These are phyloP conservation scores for Moricandia moricandioides DNA, from an alignment of 345 rosid genomes.

Conservation along the genomic window DNA sequence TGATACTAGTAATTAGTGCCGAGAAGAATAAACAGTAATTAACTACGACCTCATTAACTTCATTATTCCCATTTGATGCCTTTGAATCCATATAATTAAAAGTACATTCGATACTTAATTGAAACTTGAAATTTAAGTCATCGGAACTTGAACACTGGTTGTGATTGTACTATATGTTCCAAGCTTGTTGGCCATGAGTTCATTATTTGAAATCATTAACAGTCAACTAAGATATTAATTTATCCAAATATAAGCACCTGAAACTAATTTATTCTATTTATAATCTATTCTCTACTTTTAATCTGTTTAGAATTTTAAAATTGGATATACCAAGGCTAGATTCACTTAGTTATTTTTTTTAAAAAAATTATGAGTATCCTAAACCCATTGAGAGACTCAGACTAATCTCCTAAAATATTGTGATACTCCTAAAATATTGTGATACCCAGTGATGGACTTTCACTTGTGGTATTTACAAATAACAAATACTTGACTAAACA, in stretches of 20 bases:
- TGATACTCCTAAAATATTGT: no score
- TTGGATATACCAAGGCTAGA: no score
- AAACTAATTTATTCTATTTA: background rate
- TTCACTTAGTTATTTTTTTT: no score
- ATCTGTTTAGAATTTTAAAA: no score
- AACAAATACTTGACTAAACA: no score
- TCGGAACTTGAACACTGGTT: slow-evolving; percentile 37
- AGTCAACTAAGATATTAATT: background rate
- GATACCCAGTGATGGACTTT: no score
- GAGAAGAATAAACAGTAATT: no score
- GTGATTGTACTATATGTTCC: slow-evolving; percentile 28
- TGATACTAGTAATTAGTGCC: background rate
- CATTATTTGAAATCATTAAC: slow-evolving; percentile 2
- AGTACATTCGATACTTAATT: background rate
- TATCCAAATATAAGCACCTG: background rate
- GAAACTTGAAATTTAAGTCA: slow-evolving; percentile 21
- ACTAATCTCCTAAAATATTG: no score
- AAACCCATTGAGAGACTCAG: no score
- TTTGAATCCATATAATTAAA: background rate
- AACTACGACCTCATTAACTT: background rate
- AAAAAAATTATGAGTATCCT: no score
- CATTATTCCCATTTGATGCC: slow-evolving; percentile 6
- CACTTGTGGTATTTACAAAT: no score
- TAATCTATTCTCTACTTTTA: no score
- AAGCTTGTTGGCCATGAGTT: slow-evolving; percentile 35